Conservation (phyloP, 345 rosid species). For the Mallotus nudiflorus region DNA sequence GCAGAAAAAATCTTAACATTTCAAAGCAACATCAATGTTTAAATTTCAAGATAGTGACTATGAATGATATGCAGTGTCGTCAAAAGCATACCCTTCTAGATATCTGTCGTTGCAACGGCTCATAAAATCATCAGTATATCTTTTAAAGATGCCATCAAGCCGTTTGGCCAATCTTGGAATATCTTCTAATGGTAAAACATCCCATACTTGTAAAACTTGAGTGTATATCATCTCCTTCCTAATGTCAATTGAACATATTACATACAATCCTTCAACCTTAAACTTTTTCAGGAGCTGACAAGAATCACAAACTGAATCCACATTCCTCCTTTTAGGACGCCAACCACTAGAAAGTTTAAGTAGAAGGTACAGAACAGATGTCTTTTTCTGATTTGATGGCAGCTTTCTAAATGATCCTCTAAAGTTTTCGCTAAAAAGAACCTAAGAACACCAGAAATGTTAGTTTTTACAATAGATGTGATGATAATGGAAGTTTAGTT, state of each 20-base stretch:
- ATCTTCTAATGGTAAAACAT: slow-evolving; percentile 46
- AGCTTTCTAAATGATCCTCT: slow-evolving; percentile 47
- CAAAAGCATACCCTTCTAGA: slow-evolving; percentile 47
- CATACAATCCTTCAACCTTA: slow-evolving; percentile 38
- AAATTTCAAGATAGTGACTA: neutral
- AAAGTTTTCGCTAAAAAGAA: slow-evolving; percentile 50
- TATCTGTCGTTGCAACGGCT: slow-evolving; percentile 43
- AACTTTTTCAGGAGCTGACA: slow-evolving; percentile 42
- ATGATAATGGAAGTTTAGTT: neutral
- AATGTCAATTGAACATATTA: slow-evolving; percentile 48
- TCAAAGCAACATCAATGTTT: no score
- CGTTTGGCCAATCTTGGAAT: slow-evolving; percentile 39
- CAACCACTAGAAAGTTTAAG: slow-evolving; percentile 48
- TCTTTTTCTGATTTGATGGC: slow-evolving; percentile 26
- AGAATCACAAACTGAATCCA: slow-evolving; percentile 36
- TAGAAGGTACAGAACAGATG: slow-evolving; percentile 30
- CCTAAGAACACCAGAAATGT: slow-evolving; percentile 28
- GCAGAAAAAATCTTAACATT: neutral
- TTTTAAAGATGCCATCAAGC: slow-evolving; percentile 39
- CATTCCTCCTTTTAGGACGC: slow-evolving; percentile 45
- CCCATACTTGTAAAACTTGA: slow-evolving; percentile 59
- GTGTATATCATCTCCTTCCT: slow-evolving; percentile 30
- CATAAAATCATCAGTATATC: slow-evolving; percentile 41
- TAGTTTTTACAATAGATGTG: neutral
- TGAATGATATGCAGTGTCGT: neutral